Percentiles rank a stretch among this genome's conserved stretches.
These are phyloP conservation scores for Boletus eberwhitei DNA, from an alignment of 768 basidiomycete species.

Conservation along the genomic window DNA sequence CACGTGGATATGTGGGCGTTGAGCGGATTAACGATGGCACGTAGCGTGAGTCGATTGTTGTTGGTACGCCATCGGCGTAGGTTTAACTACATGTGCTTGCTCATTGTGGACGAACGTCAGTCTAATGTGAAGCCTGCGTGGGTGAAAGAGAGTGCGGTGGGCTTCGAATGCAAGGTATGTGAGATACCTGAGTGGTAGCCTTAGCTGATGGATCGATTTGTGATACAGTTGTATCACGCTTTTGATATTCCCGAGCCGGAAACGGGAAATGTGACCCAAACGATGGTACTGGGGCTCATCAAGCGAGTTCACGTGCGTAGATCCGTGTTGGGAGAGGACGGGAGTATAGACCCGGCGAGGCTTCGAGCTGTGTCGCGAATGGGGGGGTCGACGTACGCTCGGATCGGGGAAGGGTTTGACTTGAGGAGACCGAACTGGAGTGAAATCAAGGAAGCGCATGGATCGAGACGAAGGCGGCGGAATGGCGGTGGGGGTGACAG, in stretches of 20 bases:
- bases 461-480: constrained; percentile 1
- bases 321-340: constrained; percentile 44
- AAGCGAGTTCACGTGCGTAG: constrained; percentile 51
- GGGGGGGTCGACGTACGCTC: constrained; percentile 48
- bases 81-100: constrained; percentile 2
- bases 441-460: constrained; percentile 10
- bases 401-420: constrained; percentile 46
- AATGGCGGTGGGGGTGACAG: constrained; percentile 9
- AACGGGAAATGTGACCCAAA: constrained; percentile 37
- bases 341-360: constrained; percentile 44
- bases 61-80: background rate
- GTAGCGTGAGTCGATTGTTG: constrained; percentile 43
- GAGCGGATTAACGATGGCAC: constrained; percentile 52
- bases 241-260: constrained; percentile 45
- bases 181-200: constrained; percentile 17
- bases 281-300: constrained; percentile 52
- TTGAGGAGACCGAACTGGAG: constrained; percentile 42
- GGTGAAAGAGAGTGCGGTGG: constrained; percentile 56
- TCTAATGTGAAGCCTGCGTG: constrained; percentile 46
- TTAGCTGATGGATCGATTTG: constrained; percentile 18
- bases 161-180: constrained; percentile 59
- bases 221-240: constrained; percentile 44
- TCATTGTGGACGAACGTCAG: constrained; percentile 30
- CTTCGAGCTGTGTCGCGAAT: constrained; percentile 49
- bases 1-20: constrained; percentile 57